Evolutionary conservation across 208 protist species (phyloP).

Genomic region (Crithidia sp.): DNA sequence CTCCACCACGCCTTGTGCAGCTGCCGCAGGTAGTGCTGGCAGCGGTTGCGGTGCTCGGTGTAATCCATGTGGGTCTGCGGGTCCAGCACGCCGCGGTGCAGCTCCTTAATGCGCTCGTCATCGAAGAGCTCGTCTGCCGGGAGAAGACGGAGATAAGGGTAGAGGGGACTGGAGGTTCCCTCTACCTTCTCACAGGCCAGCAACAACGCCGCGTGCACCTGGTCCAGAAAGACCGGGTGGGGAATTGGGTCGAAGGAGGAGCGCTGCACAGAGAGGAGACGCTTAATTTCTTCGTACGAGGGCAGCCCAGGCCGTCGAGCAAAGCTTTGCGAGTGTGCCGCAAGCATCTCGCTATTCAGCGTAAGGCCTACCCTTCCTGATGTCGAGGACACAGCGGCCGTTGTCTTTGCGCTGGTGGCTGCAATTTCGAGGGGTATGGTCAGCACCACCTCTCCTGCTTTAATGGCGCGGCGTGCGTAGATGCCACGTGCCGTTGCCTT

Average conservation of each 20-base stretch:
- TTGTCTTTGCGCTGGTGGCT: neutral
- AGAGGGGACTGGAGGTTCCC: conserved; percentile 45
- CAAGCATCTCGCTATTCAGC: conserved; percentile 54
- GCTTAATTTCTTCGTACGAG: conserved; percentile 34
- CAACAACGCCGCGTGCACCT: conserved; percentile 60
- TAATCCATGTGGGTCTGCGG: conserved; percentile 64
- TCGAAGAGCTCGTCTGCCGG: conserved; percentile 39
- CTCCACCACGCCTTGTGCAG: conserved; percentile 57
- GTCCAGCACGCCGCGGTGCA: conserved; percentile 68
- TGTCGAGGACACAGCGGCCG: neutral
- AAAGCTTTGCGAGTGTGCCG: conserved; percentile 29
- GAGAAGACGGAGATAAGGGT: conserved; percentile 53
- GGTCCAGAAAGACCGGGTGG: conserved; percentile 72
- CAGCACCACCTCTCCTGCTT: conserved; percentile 53
- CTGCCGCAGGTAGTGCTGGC: conserved; percentile 53
- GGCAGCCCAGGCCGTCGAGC: conserved; percentile 34
- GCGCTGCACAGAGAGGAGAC: conserved; percentile 35
- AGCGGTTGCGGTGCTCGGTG: conserved; percentile 58
- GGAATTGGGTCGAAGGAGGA: conserved; percentile 62
- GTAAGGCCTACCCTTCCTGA: neutral
- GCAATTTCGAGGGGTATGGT: conserved; percentile 44
- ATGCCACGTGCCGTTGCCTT: conserved; percentile 48
- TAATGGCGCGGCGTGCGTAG: conserved; percentile 53
- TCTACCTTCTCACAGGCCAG: conserved; percentile 62
- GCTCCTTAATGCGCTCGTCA: conserved; percentile 59